Evolutionary conservation across 108 stramenopile species (phyloP), one percentile per base, ranked within the genome.

Genomic region (Heterococcus sp.): DNA sequence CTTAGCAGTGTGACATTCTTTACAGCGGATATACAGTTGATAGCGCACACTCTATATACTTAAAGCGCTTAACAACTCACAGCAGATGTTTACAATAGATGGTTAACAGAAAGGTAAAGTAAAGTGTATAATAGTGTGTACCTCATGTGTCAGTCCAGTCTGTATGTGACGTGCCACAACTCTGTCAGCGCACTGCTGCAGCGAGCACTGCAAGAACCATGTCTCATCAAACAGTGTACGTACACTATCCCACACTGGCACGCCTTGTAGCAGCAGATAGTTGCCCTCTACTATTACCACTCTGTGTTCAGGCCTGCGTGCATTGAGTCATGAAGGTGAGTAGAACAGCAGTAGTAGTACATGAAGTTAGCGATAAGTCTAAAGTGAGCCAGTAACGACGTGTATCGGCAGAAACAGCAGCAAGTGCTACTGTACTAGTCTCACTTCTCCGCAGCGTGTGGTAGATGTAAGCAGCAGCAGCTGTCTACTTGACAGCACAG

Each of bases 261-360:
- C 46, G 11, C 76, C 84, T 32, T 31, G 68, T 3, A 86, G 83
- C 30, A 86, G 35, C 64, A 86, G 84, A 33, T 86, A 86, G 78
- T 84, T 84, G 5, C 85, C 85, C 75, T 86, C 85, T 31, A 86
- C 83, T 27, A 86, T 33, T 14, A 86, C 77, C 31, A 86, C 76
- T 26, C 71, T 32, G 21, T 82, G 80, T 8, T 33, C 66, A 0
- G 37, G 75, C n/a, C 75, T 58, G 46, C 8, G 46, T 58, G 31
- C 67, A 39, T 3, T 3, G 5, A 37, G n/a, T n/a, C n/a, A n/a
- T n/a, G n/a, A n/a, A n/a, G n/a, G n/a, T n/a, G n/a, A n/a, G n/a
- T n/a, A n/a, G n/a, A n/a, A n/a, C n/a, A n/a, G n/a, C n/a, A n/a
- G n/a, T n/a, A n/a, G n/a, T n/a, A n/a, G n/a, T n/a, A n/a, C n/a